Evolutionary conservation across 2,329 filamentous ascomycete species (phyloP).

Genomic region (Penicillium sp.): DNA sequence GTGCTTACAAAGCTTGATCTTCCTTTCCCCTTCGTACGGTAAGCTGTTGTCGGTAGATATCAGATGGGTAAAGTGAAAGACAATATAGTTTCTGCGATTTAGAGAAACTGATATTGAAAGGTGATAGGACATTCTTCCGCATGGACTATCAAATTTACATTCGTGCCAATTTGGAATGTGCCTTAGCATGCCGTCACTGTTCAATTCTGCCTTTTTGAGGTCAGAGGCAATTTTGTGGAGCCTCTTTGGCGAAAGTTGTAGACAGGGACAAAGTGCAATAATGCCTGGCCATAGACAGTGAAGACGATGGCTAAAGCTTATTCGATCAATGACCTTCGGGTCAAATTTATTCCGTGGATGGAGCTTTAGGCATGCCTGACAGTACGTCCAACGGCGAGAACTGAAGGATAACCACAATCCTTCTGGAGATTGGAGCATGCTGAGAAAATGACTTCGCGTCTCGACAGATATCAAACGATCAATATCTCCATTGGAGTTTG

Average conservation of each 20-base stretch:
- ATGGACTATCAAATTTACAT: background rate
- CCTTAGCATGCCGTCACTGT: background rate
- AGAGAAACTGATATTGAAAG: background rate
- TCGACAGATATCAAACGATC: background rate
- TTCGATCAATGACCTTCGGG: too few relatives aligned
- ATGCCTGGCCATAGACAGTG: background rate
- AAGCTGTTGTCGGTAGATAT: background rate
- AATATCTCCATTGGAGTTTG: background rate
- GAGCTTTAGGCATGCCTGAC: background rate
- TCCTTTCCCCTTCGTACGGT: background rate
- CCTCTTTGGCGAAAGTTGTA: background rate
- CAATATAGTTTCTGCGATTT: background rate
- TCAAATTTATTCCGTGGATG: background rate
- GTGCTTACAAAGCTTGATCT: background rate
- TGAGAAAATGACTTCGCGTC: background rate
- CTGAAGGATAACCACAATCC: background rate
- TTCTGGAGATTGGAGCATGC: background rate
- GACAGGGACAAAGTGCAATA: background rate
- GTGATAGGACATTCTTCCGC: background rate
- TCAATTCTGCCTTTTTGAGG: background rate
- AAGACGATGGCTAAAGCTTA: background rate
- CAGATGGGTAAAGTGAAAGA: background rate
- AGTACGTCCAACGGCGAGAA: background rate
- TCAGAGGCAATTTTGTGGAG: background rate
- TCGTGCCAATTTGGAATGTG: background rate